Evolutionary conservation across 2,329 filamentous ascomycete genomes (phyloP), one percentile per base, ranked within the genome.

Genomic region (Sporothrix euskadiensis): DNA sequence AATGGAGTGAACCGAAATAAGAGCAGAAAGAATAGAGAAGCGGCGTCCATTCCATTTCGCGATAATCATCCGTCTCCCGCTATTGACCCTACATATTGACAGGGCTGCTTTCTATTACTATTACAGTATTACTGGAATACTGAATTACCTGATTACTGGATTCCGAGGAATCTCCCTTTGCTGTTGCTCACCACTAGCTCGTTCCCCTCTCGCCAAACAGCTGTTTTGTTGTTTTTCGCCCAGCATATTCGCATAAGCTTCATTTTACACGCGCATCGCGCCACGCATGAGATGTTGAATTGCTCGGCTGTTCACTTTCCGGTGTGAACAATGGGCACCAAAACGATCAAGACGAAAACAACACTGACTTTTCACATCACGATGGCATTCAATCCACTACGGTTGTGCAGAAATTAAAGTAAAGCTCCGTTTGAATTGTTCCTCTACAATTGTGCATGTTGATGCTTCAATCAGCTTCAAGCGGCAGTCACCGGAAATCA

Each of bases 1-100:
- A 16, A 47, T 5, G 32, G 8, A 49, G 22, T 14, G 49, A n/a
- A 44, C 2, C 35, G 44, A 39, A 68, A 68, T 41, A 68, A 72
- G n/a, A 54, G 19, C 12, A 35, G 63, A 63, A 5, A 32, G 1
- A 65, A 7, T 14, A 30, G 8, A 32, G 49, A 61, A 49, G n/a
- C 54, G 69, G 69, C 57, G 16, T 59, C 57, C 19, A 69, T 52
- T 71, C 44, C 69, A 35, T 65, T 71, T 71, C 69, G 69, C 44
- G 69, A 65, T 54, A 49, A 49, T 71, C 54, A 35, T 71, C 56
- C 69, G 12, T 56, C 19, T 69, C 44, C 47, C 44, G 49, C 32
- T 41, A 54, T 35, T 26, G 32, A 52, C 30, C 35, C 35, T 35
- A 35, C 35, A 35, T 35, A 35, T 35, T 26, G 32, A 52, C 47